Evolutionary conservation across 352 stramenopile genomes (phyloP).

Genomic region (Globisporangium nagaii): DNA sequence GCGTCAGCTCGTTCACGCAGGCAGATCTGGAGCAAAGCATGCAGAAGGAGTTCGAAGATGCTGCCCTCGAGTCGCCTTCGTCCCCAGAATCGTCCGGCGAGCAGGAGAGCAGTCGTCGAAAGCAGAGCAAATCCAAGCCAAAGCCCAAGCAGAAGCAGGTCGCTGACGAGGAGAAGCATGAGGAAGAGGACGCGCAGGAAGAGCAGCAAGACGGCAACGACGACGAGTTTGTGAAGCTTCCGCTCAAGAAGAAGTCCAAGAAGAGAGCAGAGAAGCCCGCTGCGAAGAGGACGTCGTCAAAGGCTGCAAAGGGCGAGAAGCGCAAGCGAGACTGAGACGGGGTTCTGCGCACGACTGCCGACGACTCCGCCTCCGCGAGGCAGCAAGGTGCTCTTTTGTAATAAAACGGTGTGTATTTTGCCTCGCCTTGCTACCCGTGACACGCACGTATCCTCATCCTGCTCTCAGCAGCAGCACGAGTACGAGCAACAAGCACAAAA

Average conservation of each 20-base stretch:
- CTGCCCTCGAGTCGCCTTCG: constrained; percentile 15
- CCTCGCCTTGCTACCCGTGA: background rate
- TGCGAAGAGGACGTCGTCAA: constrained; percentile 1
- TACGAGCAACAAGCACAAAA: too few relatives aligned
- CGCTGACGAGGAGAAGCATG: background rate
- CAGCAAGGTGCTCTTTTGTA: constrained; percentile 1
- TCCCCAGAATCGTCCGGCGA: constrained; percentile 12
- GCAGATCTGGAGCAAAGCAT: constrained; percentile 58
- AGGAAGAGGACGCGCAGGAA: constrained; percentile 6
- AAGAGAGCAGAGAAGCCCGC: constrained; percentile 14
- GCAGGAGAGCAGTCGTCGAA: constrained; percentile 14
- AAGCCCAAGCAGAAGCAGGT: constrained; percentile 3
- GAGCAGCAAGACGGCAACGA: constrained; percentile 14
- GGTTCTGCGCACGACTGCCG: background rate
- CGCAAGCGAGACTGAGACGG: constrained; percentile 31
- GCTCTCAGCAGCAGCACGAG: too few relatives aligned
- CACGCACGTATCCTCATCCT: background rate
- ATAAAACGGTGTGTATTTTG: constrained; percentile 5
- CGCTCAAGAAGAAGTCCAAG: constrained; percentile 46
- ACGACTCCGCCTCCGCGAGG: background rate
- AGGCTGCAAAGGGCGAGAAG: constrained; percentile 13
- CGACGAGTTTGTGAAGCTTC: constrained; percentile 27
- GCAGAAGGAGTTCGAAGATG: constrained; percentile 48
- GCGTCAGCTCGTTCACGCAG: constrained; percentile 26
- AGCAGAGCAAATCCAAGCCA: constrained; percentile 13